These are phyloP conservation scores for Porogramme epimiltina DNA, from an alignment of 1,284 basidiomycete genomes.

Conservation along the genomic window DNA sequence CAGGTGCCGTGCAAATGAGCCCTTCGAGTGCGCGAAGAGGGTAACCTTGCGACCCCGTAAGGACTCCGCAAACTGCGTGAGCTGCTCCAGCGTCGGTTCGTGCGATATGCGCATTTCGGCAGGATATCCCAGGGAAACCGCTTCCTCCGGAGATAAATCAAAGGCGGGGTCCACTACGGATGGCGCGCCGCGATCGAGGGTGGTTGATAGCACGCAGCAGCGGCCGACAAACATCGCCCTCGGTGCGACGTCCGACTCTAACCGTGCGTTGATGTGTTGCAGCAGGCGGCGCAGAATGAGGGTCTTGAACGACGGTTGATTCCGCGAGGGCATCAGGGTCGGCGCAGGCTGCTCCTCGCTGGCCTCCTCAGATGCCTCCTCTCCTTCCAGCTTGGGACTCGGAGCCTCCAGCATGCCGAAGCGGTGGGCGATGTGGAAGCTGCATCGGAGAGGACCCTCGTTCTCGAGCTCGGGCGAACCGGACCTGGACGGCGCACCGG, in stretches of 20 bases:
- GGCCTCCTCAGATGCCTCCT: neutral
- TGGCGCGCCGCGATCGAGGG: constrained; percentile 55
- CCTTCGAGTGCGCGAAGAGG: constrained; percentile 80
- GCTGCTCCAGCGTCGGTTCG: constrained; percentile 79
- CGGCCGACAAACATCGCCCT: constrained; percentile 46
- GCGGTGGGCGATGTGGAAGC: constrained; percentile 58
- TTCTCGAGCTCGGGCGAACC: constrained; percentile 25
- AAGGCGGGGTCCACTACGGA: constrained; percentile 34
- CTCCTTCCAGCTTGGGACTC: neutral
- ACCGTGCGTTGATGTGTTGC: constrained; percentile 62
- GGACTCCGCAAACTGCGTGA: constrained; percentile 78
- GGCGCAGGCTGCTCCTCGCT: constrained; percentile 1
- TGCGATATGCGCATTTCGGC: constrained; percentile 47
- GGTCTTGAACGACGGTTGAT: constrained; percentile 60
- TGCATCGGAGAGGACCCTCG: constrained; percentile 44
- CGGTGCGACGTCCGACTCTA: constrained; percentile 51
- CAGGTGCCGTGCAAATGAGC: constrained; percentile 87
- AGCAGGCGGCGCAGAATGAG: constrained; percentile 68
- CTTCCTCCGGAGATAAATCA: constrained; percentile 45
- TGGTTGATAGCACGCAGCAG: constrained; percentile 55
- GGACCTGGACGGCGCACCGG: constrained; percentile 8
- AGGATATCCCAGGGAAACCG: constrained; percentile 45
- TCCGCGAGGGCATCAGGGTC: constrained; percentile 33
- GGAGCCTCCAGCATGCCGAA: constrained; percentile 25
- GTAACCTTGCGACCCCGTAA: constrained; percentile 81